A percentile compares a stretch with the other conserved stretches of the same genome.
phyloP scores from a whole-genome alignment of 768 basidiomycete species.

The Collybia nuda region DNA sequence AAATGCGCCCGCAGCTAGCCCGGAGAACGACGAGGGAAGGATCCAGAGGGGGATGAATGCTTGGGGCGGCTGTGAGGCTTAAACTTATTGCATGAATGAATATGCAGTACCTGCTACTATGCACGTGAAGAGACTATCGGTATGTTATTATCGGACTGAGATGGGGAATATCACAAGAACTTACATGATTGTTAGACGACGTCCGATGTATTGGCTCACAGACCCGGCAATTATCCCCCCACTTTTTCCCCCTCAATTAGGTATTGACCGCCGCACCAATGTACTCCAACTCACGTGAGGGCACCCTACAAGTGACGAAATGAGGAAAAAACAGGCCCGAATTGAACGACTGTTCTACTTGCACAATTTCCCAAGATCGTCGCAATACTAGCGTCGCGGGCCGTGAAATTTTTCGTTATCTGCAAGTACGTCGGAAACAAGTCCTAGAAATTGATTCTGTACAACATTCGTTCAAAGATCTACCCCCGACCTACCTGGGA shows the following conservation, averaged over 20 bases:
- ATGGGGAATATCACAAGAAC: neutral
- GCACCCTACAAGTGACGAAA: constrained; percentile 6
- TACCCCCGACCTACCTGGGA: constrained; percentile 35
- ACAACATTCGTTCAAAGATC: neutral
- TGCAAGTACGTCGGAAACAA: constrained; percentile 62
- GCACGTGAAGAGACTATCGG: neutral
- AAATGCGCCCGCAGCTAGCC: constrained; percentile 80
- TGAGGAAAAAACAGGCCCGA: neutral
- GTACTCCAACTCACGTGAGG: constrained; percentile 4
- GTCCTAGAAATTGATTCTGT: constrained; percentile 29
- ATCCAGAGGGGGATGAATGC: constrained; percentile 80
- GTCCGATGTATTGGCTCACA: constrained; percentile 12
- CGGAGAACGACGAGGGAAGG: constrained; percentile 63
- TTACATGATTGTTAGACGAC: constrained; percentile 11
- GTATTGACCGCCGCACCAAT: neutral
- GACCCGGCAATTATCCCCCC: constrained; percentile 12
- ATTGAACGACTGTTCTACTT: neutral
- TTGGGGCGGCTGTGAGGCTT: constrained; percentile 35
- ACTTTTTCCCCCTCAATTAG: constrained; percentile 1
- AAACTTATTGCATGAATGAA: constrained; percentile 48
- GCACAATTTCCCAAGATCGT: constrained; percentile 64
- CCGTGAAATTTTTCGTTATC: constrained; percentile 47
- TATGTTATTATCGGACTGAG: neutral
- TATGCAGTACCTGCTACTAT: constrained; percentile 30
- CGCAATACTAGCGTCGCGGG: constrained; percentile 49